Conservation (phyloP, 208 protist species). For the Acanthamoeba royreba region DNA sequence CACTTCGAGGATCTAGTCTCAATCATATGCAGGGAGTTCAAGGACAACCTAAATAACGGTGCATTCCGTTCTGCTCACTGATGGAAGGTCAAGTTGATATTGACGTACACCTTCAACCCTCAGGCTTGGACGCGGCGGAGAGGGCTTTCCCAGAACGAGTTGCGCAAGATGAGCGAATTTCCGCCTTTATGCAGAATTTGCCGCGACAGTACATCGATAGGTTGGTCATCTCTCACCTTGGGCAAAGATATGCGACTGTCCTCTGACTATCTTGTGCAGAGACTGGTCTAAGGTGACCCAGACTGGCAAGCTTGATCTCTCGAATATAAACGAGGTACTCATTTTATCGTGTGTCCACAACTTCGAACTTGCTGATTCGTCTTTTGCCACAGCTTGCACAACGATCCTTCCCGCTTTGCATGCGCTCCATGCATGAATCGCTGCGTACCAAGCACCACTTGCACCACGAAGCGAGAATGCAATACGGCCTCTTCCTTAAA, state of each 20-base stretch:
- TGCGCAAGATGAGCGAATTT: not conserved
- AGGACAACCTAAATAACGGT: not conserved
- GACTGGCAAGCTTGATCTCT: not conserved
- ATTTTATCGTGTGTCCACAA: not conserved
- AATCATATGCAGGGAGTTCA: not conserved
- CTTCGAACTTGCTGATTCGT: not conserved
- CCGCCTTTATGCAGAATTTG: not conserved
- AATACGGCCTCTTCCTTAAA: conserved; percentile 47
- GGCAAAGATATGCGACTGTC: too few species aligned
- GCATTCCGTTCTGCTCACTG: not conserved
- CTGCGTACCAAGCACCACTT: conserved; percentile 9
- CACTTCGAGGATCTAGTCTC: not conserved
- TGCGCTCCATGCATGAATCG: conserved; percentile 34
- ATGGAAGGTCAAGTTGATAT: not conserved
- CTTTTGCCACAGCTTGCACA: not conserved
- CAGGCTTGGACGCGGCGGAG: not conserved
- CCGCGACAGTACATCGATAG: not conserved
- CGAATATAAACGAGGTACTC: not conserved
- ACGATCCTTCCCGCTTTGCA: conserved; percentile 19
- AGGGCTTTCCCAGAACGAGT: not conserved
- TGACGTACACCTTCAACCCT: not conserved
- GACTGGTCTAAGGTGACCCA: conserved; percentile 9
- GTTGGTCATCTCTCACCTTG: not conserved
- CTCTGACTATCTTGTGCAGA: not conserved
- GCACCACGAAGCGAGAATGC: not conserved